Evolutionary conservation across 495 filamentous ascomycete species (phyloP), one percentile per base, ranked within the genome.

Genomic region (Podospora pseudocomata): DNA sequence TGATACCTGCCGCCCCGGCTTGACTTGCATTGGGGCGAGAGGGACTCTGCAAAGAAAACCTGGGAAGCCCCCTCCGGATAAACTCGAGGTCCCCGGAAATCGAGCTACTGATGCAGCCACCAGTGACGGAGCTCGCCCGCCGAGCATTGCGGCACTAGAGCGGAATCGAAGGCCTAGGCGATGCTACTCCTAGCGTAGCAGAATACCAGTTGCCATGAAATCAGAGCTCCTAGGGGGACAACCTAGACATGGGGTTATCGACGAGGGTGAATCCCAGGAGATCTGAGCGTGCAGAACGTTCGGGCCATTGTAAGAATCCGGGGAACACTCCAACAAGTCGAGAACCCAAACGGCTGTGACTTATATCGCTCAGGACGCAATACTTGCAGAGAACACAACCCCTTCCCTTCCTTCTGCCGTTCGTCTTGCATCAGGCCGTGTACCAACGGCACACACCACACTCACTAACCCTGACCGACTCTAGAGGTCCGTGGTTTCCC

Each of bases 41-140:
- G 55, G n/a, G n/a, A 20, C n/a, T 58, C n/a, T 58, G 55, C 55
- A 58, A 58, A 58, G 55, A 23, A 58, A 20, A 58, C 23, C 55
- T 26, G 55, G 55, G 55, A 58, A 15, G 55, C 7, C n/a, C n/a
- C 55, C n/a, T 58, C 55, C 55, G 55, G 55, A 19, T 58, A 58
- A 26, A 58, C 4, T 58, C 55, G 54, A 57, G 20, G 5, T n/a
- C 20, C 20, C 20, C 5, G 55, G n/a, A 19, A 20, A 20, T 58
- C 19, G 5, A 58, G 55, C 23, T 20, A 58, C n/a, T 20, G 54
- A 20, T 18, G 54, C 54, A 18, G 16, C 15, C n/a, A 58, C 23
- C n/a, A 58, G 9, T 9, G 13, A 19, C n/a, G 55, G 55, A 58
- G 55, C 55, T 58, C 18, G 39, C 9, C 39, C 39, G 39, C 39